Conservation (phyloP, 495 filamentous ascomycete genomes). For the Xylaria scruposa region DNA sequence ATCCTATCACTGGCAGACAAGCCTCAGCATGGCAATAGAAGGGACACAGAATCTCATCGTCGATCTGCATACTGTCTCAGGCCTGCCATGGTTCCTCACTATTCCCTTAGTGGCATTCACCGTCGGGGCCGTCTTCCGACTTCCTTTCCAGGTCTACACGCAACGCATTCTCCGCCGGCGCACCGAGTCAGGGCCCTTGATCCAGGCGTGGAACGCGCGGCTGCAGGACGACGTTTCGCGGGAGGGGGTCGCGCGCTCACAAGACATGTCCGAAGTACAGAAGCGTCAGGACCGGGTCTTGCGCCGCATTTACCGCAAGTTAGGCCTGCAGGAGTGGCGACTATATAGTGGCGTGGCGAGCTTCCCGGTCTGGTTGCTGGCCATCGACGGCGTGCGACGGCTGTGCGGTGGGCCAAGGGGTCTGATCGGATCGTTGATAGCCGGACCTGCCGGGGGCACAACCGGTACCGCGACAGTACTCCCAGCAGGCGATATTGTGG, state of each 20-base stretch:
- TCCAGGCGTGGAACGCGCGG: slow-evolving; percentile 54
- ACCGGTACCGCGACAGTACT: slow-evolving; percentile 19
- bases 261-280: slow-evolving; percentile 30
- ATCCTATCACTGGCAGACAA: slow-evolving; percentile 24
- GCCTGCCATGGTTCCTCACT: slow-evolving; percentile 71
- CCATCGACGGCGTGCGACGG: slow-evolving; percentile 70
- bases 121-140: slow-evolving; percentile 63
- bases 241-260: slow-evolving; percentile 19
- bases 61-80: slow-evolving; percentile 63
- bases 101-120: slow-evolving; percentile 73
- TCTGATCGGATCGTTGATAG: slow-evolving; percentile 52
- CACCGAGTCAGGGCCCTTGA: slow-evolving; percentile 55
- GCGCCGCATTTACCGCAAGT: slow-evolving; percentile 50
- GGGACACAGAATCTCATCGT: slow-evolving; percentile 63
- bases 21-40: slow-evolving; percentile 43
- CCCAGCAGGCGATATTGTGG: background rate
- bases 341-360: slow-evolving; percentile 52
- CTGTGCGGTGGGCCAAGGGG: slow-evolving; percentile 66
- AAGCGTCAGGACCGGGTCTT: slow-evolving; percentile 40
- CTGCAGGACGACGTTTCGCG: slow-evolving; percentile 37
- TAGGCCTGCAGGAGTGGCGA: slow-evolving; percentile 61
- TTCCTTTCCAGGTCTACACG: slow-evolving; percentile 65
- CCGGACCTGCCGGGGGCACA: slow-evolving; percentile 18
- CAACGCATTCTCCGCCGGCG: slow-evolving; percentile 51
- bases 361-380: slow-evolving; percentile 71